Base-by-base conservation (phyloP, 1,284 basidiomycete genomes). In the Termitomyces sp. region DNA sequence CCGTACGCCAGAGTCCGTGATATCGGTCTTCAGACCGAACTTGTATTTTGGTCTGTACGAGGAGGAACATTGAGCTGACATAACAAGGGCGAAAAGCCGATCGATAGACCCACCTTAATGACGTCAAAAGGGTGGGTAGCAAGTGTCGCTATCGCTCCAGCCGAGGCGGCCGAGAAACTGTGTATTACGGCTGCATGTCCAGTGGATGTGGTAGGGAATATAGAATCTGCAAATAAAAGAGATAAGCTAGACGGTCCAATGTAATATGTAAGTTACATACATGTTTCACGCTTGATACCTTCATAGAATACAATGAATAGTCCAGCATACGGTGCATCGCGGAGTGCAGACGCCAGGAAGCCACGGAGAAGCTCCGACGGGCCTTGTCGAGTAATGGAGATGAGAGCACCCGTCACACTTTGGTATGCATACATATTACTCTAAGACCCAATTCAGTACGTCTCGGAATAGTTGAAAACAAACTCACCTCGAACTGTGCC, bases 281-380 rank as follows among this genome's bases (percentile, higher is more conserved):
- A 76, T 4, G 83, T 73, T 59, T 90, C 78, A 40, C 78, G 77
- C 67, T 95, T 95, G 60, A 88, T 82, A 43, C 83, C 81, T 69
- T 98, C 96, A 68, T 99, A 99, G 51, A 90, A 84, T 0, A 94
- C 84, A 17, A 98, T 80, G 63, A 98, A 99, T 7, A 99, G 69
- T 0, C 96, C 96, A 0, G 96, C 95, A 64, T 98, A 96, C 0
- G 96, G 97, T 2, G 96, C 96, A 67, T 99, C 96, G 36, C 96
- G 81, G 21, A 96, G 75, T 0, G 94, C 92, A 1, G 94, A 95
- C 0, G 95, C 93, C 31, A 91, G 70, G 64, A 97, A 91, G 0
- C 95, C 96, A 53, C 92, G 86, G 67, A 95, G 87, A 31, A 97
- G 77, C 56, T 94, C 94, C 34, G 83, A 79, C 2, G 92, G 82